Evolutionary conservation across 768 basidiomycete genomes (phyloP), one percentile per base, ranked within the genome.

Genomic region (Leccinum truebloodii): DNA sequence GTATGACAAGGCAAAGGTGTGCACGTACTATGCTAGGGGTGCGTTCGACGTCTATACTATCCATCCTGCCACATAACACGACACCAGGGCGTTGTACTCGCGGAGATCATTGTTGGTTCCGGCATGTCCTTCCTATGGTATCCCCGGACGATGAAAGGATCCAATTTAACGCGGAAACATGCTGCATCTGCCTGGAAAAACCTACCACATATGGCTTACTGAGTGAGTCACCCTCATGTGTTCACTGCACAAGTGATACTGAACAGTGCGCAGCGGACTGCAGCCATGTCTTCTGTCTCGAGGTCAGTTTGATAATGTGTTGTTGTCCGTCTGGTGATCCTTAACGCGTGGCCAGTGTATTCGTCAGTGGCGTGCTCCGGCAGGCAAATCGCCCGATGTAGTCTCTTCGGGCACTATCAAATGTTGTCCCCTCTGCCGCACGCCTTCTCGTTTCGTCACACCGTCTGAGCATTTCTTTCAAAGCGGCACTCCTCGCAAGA

Each of bases 341-440:
- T 66, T 50, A 65, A 52, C 50, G 49, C 35, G 20, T 55, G 3
- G 14, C 28, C 65, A 92, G 88, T 94, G 92, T 69, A 89, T 94
- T 60, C 86, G 85, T 49, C 83, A 84, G 66, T 94, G 92, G 92
- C 84, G 92, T 28, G 83, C 84, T 63, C 81, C 81, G n/a, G 67
- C 72, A 9, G 81, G 78, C 20, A 87, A 85, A 69, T 75, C 77
- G 2, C 69, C 71, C 1, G 87, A 86, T 57, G 71, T 83, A 6
- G 70, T 83, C 24, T 72, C 76, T 39, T 85, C 87, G 6, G 83
- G 82, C 22, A 85, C 81, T 55, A 86, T 81, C 63, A 92, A 92
- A 77, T 85, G 81, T 49, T 94, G 92, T 67, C 91, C 92, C 0
- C 85, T 90, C 76, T 93, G 91, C 69, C 86, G 92, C 34, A 71